These are phyloP conservation scores for Aspergillus puulaauensis DNA, from an alignment of 2,329 filamentous ascomycete species.

Conservation along the genomic window DNA sequence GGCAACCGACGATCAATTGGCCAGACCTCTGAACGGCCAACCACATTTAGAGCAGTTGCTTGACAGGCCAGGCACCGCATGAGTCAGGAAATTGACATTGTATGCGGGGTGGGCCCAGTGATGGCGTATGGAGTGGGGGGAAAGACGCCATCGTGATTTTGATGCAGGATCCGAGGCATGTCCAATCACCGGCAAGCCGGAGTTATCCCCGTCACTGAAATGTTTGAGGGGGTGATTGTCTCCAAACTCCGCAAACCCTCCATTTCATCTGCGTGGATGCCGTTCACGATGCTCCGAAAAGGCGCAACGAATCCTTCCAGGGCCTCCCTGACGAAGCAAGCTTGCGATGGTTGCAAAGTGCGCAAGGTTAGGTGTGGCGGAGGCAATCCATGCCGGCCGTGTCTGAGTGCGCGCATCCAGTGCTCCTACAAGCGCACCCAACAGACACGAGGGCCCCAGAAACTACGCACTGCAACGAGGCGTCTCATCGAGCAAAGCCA, in stretches of 20 bases:
- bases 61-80: not conserved
- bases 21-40: no score
- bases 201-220: not conserved
- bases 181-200: not conserved
- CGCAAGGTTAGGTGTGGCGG: constrained; percentile 55
- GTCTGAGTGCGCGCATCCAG: constrained; percentile 45
- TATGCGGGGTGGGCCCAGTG: constrained; percentile 7
- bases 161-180: not conserved
- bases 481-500: constrained; percentile 24
- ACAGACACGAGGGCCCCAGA: constrained; percentile 48
- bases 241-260: not conserved
- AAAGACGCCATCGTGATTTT: constrained; percentile 16
- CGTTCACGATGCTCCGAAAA: not conserved
- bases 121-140: constrained; percentile 22
- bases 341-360: constrained; percentile 55
- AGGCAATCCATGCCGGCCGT: constrained; percentile 48
- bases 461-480: constrained; percentile 30
- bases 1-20: no score
- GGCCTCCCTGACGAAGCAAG: constrained; percentile 34
- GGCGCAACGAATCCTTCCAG: constrained; percentile 11
- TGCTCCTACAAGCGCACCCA: constrained; percentile 53
- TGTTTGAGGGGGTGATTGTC: not conserved
- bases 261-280: not conserved
- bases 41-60: no score
- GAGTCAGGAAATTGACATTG: not conserved